Percentiles rank a stretch among this genome's conserved stretches.
Evolutionary conservation across 805 yeast genomes (phyloP).

Genomic region (Zygosaccharomyces gambellarensis): DNA sequence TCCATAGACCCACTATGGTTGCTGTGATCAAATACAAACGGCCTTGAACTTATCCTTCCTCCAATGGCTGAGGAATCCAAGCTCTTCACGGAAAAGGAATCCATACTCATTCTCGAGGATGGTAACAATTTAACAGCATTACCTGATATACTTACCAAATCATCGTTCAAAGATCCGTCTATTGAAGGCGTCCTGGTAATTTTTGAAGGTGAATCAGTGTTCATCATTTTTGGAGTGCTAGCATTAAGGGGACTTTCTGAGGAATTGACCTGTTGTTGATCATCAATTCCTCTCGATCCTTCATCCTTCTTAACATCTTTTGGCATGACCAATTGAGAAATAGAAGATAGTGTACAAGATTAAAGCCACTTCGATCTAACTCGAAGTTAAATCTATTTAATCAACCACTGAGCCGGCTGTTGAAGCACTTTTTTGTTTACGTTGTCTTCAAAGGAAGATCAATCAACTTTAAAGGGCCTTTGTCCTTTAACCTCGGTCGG

Average conservation of each 20-base stretch:
- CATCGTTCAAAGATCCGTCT: slow-evolving; percentile 35
- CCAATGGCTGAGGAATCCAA: slow-evolving; percentile 31
- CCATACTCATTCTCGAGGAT: slow-evolving; percentile 23
- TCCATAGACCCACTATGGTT: slow-evolving; percentile 31
- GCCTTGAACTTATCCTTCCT: slow-evolving; percentile 11
- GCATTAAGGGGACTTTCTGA: slow-evolving; percentile 2
- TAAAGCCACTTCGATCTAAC: background rate
- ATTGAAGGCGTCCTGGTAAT: slow-evolving; percentile 11
- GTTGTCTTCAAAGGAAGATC: background rate
- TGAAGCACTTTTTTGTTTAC: background rate
- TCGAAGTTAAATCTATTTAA: background rate
- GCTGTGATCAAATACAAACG: slow-evolving; percentile 22
- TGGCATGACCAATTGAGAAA: slow-evolving; percentile 6
- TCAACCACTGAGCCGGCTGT: background rate
- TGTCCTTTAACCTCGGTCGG: background rate
- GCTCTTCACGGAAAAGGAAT: slow-evolving; percentile 28
- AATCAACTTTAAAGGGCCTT: background rate
- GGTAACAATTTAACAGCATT: slow-evolving; percentile 13
- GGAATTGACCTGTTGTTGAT: background rate
- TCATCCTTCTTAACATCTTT: slow-evolving; percentile 5
- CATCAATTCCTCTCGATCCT: background rate
- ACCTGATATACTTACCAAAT: slow-evolving; percentile 29
- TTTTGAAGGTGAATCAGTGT: slow-evolving; percentile 8
- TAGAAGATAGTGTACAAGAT: background rate
- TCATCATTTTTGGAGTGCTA: slow-evolving; percentile 2